phyloP scores from a whole-genome alignment of 176 grass and related monocot species.

The Alopecurus myosuroides region DNA sequence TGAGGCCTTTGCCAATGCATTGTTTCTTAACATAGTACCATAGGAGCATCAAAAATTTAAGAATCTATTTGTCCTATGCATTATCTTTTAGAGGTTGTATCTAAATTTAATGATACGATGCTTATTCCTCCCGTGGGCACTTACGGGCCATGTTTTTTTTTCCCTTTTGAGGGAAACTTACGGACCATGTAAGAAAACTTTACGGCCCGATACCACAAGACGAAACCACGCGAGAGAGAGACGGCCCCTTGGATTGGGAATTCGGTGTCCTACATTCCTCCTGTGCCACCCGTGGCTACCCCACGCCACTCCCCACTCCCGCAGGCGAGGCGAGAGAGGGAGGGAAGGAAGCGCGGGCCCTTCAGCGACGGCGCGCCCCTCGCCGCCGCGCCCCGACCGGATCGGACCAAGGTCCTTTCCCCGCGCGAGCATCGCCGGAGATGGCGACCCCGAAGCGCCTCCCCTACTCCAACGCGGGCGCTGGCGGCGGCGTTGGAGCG shows the following conservation, averaged over 20 bases:
- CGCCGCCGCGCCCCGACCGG: background rate
- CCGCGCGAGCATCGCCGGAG: background rate
- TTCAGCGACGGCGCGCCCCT: constrained; percentile 18
- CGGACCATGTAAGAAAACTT: background rate
- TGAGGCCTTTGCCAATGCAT: no score
- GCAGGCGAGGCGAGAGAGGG: background rate
- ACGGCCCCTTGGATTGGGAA: background rate
- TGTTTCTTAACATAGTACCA: no score
- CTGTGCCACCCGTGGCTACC: background rate
- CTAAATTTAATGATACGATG: no score
- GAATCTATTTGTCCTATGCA: no score
- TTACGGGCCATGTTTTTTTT: no score
- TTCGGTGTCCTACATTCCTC: background rate
- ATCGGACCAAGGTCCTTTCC: background rate
- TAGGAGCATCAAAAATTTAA: no score
- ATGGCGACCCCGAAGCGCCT: constrained; percentile 62
- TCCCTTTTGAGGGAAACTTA: no score
- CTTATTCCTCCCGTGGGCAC: no score
- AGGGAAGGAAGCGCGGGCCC: background rate
- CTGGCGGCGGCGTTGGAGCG: constrained; percentile 25
- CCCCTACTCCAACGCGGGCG: constrained; percentile 24
- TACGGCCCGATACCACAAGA: no score
- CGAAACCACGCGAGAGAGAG: background rate
- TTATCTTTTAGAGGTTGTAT: no score
- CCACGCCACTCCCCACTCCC: constrained; percentile 1